Evolutionary conservation across 1,139 yeast genomes (phyloP), one percentile per base, ranked within the genome.

Genomic region (Saccharomyces pastorianus): DNA sequence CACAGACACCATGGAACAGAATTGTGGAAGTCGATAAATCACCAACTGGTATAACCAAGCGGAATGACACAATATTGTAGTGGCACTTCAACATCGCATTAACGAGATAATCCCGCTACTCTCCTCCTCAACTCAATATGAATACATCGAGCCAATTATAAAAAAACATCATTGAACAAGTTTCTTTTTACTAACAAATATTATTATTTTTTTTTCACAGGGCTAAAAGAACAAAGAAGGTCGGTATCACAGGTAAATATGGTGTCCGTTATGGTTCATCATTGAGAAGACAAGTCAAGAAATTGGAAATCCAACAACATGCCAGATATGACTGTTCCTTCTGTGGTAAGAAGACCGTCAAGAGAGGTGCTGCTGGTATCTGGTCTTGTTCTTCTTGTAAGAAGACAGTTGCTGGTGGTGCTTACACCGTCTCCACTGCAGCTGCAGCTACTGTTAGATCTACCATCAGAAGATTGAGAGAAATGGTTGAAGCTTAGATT

Each of bases 231-330:
- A 93, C 99, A 73, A 93, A 93, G 96, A 93, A 93, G 91, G 99
- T 93, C 78, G 99, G 99, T 81, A 93, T 93, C 84, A 93, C 99
- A 79, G 99, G 99, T 85, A 95, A 95, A 85, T 93, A 89, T 85
- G 99, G 98, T 88, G 97, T 93, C 82, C 91, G 99, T 86, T 93
- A 93, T 83, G 98, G 99, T 91, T 93, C 99, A 73, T 95, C 99
- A 68, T 85, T 93, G 79, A 91, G 99, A 88, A 91, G 98, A 84
- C 97, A 90, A 82, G 88, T 96, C 84, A 91, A 91, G 87, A 93
- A 93, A 85, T 83, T 95, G 80, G 99, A 95, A 82, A 87, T 89
- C 73, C 97, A 90, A 81, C 97, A 91, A 79, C 99, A 93, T 81
- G 88, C 99, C 73, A 89, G 88, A 77, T 95, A 93, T 85, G 96